Evolutionary conservation across 2,329 filamentous ascomycete genomes (phyloP), one percentile per base, ranked within the genome.

Genomic region (Aaosphaeria arxii): DNA sequence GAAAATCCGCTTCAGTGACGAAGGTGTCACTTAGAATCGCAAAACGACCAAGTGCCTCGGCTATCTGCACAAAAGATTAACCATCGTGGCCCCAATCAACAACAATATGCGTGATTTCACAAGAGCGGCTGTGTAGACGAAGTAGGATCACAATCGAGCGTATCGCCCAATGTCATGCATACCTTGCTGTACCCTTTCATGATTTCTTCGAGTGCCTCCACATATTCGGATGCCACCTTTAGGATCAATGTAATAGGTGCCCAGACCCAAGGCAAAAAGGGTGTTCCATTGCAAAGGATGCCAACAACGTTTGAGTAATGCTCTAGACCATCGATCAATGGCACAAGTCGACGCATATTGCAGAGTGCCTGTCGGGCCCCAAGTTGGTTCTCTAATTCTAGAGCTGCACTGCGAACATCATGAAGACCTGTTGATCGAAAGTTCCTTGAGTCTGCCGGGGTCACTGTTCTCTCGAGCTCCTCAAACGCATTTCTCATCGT

Each of bases 241-340:
- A 59, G 30, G 5, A 57, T 51, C 38, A 59, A 42, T 9, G 47
- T 59, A 5, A 58, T 48, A 17, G 57, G 59, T 13, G 48, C 30
- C 50, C 77, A 79, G 1, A 78, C 60, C 69, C 69, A 78, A 0
- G 72, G 61, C 4, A 79, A 33, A 50, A 67, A 79, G 0, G 70
- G 71, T 0, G 74, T 79, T 0, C 74, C 75, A 41, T 77, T 75
- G 51, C 76, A 79, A 0, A 77, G 50, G 1, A 72, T 57, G 1
- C 77, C 74, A 0, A 78, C 60, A 0, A 61, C 59, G 36, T 71
- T 71, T 0, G 72, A 65, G 39, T 77, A 79, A 30, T 73, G 63
- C 39, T 72, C 68, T 0, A 79, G 50, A 0, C 70, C 73, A 0
- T 55, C 49, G 24, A 79, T 68, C 0, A 79, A 55, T 0, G 76